phyloP scores from a whole-genome alignment of 1,139 yeast species.

The Suhomyces kunorum region DNA sequence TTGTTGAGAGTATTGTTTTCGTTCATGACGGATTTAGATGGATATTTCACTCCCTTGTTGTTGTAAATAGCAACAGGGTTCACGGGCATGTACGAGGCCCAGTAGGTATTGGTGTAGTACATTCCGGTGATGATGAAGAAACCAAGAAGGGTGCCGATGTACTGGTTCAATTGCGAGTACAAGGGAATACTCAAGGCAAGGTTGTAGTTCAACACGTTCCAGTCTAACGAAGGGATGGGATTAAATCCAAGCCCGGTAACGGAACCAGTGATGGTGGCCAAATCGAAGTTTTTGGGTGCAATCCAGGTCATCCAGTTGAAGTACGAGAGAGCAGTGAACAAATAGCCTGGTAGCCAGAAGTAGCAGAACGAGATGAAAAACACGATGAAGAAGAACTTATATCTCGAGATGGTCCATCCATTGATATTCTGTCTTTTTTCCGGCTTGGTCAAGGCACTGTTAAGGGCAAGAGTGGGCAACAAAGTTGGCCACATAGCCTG shows the following conservation, averaged over 20 bases:
- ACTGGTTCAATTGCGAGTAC: slow-evolving; percentile 16
- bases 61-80: slow-evolving; percentile 17
- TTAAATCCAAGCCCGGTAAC: slow-evolving; percentile 20
- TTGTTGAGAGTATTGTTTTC: slow-evolving; percentile 16
- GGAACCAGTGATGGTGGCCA: slow-evolving; percentile 20
- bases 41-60: slow-evolving; percentile 19
- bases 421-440: slow-evolving; percentile 19
- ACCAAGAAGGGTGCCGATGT: slow-evolving; percentile 18
- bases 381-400: slow-evolving; percentile 17
- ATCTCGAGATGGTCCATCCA: slow-evolving; percentile 24
- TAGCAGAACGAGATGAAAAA: slow-evolving; percentile 18
- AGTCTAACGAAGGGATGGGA: slow-evolving; percentile 23
- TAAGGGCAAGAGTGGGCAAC: slow-evolving; percentile 22
- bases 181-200: slow-evolving; percentile 17
- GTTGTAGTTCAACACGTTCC: slow-evolving; percentile 18
- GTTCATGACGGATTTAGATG: slow-evolving; percentile 16
- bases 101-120: slow-evolving; percentile 19
- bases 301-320: slow-evolving; percentile 27
- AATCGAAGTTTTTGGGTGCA: slow-evolving; percentile 19
- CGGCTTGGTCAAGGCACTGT: slow-evolving; percentile 20
- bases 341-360: slow-evolving; percentile 24
- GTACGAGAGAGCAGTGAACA: slow-evolving; percentile 18
- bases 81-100: slow-evolving; percentile 22
- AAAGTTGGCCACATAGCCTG: slow-evolving; percentile 22
- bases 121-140: slow-evolving; percentile 18